Evolutionary conservation across 768 basidiomycete genomes (phyloP), one percentile per base, ranked within the genome.

Genomic region (Amanita thiersii): DNA sequence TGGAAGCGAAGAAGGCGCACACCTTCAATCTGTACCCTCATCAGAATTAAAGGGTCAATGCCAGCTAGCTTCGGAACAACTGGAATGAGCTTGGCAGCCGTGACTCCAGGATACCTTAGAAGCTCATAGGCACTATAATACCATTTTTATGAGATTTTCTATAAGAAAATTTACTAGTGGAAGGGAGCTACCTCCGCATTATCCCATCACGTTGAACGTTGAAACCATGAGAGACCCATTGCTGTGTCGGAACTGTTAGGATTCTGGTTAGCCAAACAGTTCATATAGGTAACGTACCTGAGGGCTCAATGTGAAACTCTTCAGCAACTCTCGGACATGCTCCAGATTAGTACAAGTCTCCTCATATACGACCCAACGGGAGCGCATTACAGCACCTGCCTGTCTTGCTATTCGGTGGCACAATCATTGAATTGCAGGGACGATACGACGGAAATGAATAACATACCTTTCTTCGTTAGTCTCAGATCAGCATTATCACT

Each of bases 401-500:
- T 50, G 39, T 21, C 65, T 62, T 12, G 69, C 74, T 76, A 32
- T 15, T 39, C 18, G 39, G 11, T 2, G 18, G n/a, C 18, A 20
- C 31, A 3, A 23, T 48, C 17, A 32, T 28, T 29, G 29, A 39
- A 31, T 25, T 26, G 17, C 3, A 9, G 10, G 12, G 1, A 14
- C 12, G 5, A 12, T n/a, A 37, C 7, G 4, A 19, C 23, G 21
- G 19, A 26, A 6, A 44, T 21, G 3, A 50, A n/a, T n/a, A 34
- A 26, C 19, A 50, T 55, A 73, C 87, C 90, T 59, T 79, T 80
- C 51, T 75, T 74, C 0, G 91, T 93, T 44, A 94, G 61, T 34
- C 91, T 72, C 39, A 79, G 36, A 61, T 94, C 91, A 2, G 91
- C 91, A 48, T 94, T 94, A 59, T 94, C 91, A 39, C 84, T 81